These are phyloP conservation scores for Crucibulum laeve DNA, from an alignment of 768 basidiomycete genomes.

Conservation along the genomic window DNA sequence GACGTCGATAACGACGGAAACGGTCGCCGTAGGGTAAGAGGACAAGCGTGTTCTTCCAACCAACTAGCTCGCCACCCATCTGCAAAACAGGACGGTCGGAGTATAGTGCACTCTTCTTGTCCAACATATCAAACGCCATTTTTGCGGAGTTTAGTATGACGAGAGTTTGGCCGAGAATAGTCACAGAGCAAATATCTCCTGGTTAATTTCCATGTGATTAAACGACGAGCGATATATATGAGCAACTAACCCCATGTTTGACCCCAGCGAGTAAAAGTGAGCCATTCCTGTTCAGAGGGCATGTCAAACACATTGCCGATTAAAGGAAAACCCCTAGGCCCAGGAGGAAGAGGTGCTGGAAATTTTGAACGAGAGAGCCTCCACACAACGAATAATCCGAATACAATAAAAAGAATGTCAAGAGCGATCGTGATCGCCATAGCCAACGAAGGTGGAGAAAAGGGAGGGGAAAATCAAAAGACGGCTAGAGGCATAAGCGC, in stretches of 20 bases:
- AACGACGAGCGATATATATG: not conserved
- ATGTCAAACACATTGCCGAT: constrained; percentile 53
- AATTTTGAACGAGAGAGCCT: constrained; percentile 19
- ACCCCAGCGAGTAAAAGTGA: constrained; percentile 48
- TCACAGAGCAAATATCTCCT: constrained; percentile 62
- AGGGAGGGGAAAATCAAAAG: constrained; percentile 19
- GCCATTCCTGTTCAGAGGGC: constrained; percentile 45
- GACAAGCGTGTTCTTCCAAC: constrained; percentile 54
- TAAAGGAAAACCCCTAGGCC: constrained; percentile 48
- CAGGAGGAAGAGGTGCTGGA: constrained; percentile 36
- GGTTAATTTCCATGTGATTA: not conserved
- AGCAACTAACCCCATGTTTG: constrained; percentile 40
- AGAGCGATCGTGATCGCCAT: constrained; percentile 19
- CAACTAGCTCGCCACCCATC: constrained; percentile 53
- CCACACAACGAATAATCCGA: constrained; percentile 29
- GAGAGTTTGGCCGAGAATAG: constrained; percentile 56
- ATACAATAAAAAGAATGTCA: constrained; percentile 26
- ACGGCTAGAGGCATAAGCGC: constrained; percentile 13
- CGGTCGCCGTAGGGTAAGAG: constrained; percentile 56
- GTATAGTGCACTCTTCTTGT: constrained; percentile 63
- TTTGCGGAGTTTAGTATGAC: constrained; percentile 50
- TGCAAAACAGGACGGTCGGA: constrained; percentile 59
- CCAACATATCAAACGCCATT: constrained; percentile 52
- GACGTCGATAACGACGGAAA: constrained; percentile 47
- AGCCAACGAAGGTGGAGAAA: constrained; percentile 20